A percentile compares a stretch with the other conserved stretches of the same genome.
Evolutionary conservation across 2,329 filamentous ascomycete species (phyloP).

Genomic region (Penicillium frequentans): DNA sequence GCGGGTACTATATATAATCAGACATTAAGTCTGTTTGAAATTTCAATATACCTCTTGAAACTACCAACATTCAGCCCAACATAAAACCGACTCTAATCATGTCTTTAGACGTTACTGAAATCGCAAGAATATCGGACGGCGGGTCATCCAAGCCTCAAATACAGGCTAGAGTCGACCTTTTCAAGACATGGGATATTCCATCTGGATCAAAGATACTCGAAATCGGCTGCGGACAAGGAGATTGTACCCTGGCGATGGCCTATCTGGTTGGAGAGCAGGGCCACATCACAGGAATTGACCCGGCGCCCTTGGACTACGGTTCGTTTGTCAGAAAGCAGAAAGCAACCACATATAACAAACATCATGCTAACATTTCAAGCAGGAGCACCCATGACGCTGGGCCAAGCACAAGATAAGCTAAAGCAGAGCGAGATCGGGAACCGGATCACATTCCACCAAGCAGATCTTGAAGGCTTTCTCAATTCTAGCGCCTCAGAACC

Average conservation of each 20-base stretch:
- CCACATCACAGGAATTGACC: slow-evolving; percentile 1
- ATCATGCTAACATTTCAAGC: background rate
- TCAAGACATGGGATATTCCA: background rate
- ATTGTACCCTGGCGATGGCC: slow-evolving; percentile 2
- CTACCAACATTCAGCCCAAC: background rate
- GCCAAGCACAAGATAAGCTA: background rate
- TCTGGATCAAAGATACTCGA: slow-evolving; percentile 2
- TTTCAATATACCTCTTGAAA: too few species aligned
- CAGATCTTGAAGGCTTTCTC: background rate
- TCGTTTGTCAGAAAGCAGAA: background rate
- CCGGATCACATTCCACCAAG: background rate
- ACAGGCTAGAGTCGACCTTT: background rate
- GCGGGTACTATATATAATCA: background rate
- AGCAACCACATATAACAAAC: background rate
- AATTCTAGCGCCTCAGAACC: background rate
- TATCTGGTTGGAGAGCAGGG: slow-evolving; percentile 2
- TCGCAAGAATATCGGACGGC: background rate
- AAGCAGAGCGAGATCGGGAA: background rate
- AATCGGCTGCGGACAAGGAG: slow-evolving; percentile 5
- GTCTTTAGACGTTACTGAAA: background rate
- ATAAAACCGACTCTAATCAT: background rate
- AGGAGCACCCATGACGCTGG: background rate
- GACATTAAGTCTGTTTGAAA: background rate
- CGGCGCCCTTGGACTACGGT: slow-evolving; percentile 5
- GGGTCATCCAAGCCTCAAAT: background rate